These are phyloP conservation scores for Iberis pinnata DNA, from an alignment of 345 rosid species.

Conservation along the genomic window DNA sequence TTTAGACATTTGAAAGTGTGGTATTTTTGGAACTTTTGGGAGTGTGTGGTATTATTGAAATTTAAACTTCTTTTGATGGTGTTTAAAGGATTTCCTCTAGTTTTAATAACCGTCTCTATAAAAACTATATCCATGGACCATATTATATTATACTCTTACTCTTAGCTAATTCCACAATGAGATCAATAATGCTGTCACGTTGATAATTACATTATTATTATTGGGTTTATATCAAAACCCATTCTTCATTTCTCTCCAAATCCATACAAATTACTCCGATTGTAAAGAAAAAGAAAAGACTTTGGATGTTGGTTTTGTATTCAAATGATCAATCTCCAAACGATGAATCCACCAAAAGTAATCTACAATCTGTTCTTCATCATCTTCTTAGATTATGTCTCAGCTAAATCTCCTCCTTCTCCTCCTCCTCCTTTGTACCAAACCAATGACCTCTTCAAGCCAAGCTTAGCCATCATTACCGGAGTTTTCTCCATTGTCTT, in stretches of 20 bases:
- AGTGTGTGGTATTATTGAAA: too few species aligned
- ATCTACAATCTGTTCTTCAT: constrained; percentile 3
- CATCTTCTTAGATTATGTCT: constrained; percentile 17
- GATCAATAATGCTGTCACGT: constrained; percentile 18
- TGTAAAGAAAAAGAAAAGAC: not conserved
- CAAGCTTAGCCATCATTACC: constrained; percentile 69
- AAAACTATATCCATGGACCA: not conserved
- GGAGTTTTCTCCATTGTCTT: constrained; percentile 63
- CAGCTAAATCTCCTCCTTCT: constrained; percentile 24
- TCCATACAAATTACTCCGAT: not conserved
- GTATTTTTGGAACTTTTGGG: too few species aligned
- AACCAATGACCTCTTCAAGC: constrained; percentile 41
- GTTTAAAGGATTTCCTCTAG: too few species aligned
- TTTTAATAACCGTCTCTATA: too few species aligned
- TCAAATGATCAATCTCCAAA: not conserved
- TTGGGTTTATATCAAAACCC: too few species aligned
- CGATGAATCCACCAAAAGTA: constrained; percentile 16
- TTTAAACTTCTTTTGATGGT: too few species aligned
- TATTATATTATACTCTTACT: not conserved
- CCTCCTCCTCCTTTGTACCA: not conserved
- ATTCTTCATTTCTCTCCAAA: constrained; percentile 18
- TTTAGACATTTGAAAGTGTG: too few species aligned
- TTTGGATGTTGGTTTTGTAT: too few species aligned
- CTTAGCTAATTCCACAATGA: constrained; percentile 12
- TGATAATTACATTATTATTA: constrained; percentile 5